phyloP scores from a whole-genome alignment of 2,329 filamentous ascomycete species.

The Neonectria hederae region DNA sequence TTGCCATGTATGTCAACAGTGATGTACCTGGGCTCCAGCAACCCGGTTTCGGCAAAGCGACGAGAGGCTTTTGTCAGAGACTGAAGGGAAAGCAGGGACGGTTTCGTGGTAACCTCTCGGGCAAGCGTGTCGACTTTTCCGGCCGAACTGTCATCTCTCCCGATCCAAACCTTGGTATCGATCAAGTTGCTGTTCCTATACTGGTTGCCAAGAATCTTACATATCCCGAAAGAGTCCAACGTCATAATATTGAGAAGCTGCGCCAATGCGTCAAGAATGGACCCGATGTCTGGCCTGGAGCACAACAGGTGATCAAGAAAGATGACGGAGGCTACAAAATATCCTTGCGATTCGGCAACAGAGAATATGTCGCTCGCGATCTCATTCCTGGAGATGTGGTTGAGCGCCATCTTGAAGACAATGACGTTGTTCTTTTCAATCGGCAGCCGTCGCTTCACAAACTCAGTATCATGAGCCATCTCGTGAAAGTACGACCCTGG shows the following conservation, averaged over 20 bases:
- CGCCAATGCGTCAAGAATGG: slow-evolving; percentile 79
- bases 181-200: slow-evolving; percentile 90
- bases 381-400: slow-evolving; percentile 88
- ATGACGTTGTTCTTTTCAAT: slow-evolving; percentile 97
- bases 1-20: slow-evolving; percentile 98
- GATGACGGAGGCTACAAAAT: slow-evolving; percentile 75
- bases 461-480: slow-evolving; percentile 96
- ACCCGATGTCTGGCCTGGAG: slow-evolving; percentile 83
- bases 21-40: slow-evolving; percentile 94
- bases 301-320: slow-evolving; percentile 81
- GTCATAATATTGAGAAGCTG: slow-evolving; percentile 86
- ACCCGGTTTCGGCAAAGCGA: slow-evolving; percentile 85
- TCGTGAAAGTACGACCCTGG: slow-evolving; percentile 92
- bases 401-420: slow-evolving; percentile 93
- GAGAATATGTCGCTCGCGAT: slow-evolving; percentile 75
- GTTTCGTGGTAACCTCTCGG: slow-evolving; percentile 95
- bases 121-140: slow-evolving; percentile 98
- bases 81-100: slow-evolving; percentile 97
- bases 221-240: slow-evolving; percentile 88
- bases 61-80: slow-evolving; percentile 92
- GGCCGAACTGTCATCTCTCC: slow-evolving; percentile 97
- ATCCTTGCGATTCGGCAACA: slow-evolving; percentile 78
- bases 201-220: slow-evolving; percentile 97
- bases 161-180: slow-evolving; percentile 91
- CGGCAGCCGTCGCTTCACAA: slow-evolving; percentile 98